Evolutionary conservation across 1,284 basidiomycete genomes (phyloP).

Genomic region (Moesziomyces parantarcticus): DNA sequence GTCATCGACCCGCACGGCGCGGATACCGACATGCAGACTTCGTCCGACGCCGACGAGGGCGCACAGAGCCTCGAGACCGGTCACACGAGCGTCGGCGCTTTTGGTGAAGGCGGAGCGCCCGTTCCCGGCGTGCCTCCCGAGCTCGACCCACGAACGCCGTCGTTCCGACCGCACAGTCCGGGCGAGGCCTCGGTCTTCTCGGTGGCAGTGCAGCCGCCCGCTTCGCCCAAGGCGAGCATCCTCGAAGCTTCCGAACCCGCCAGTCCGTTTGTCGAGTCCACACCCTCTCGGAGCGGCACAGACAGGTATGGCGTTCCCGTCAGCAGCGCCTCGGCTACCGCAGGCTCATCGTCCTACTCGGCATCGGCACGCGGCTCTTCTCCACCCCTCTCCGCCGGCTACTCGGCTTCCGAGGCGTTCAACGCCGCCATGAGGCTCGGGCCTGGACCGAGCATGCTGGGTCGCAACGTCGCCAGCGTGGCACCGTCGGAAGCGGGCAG

Average conservation of each 20-base stretch:
- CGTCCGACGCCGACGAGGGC: slow-evolving; percentile 45
- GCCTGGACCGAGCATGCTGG: slow-evolving; percentile 41
- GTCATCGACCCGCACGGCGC: slow-evolving; percentile 23
- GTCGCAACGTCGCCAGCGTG: slow-evolving; percentile 48
- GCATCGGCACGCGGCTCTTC: slow-evolving; percentile 36
- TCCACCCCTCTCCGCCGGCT: slow-evolving; percentile 23
- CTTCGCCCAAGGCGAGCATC: slow-evolving; percentile 56
- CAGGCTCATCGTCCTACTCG: slow-evolving; percentile 29
- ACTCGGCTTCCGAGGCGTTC: slow-evolving; percentile 31
- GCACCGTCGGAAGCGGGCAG: slow-evolving; percentile 59
- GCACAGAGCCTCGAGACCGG: slow-evolving; percentile 45
- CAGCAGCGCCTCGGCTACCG: slow-evolving; percentile 48
- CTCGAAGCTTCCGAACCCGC: slow-evolving; percentile 40
- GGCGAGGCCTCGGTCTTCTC: slow-evolving; percentile 64
- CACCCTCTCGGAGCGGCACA: slow-evolving; percentile 22
- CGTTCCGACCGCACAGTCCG: slow-evolving; percentile 60
- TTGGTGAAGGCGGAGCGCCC: slow-evolving; percentile 51
- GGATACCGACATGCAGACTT: slow-evolving; percentile 46
- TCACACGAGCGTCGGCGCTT: slow-evolving; percentile 48
- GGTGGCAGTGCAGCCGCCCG: slow-evolving; percentile 64
- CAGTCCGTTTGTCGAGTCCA: slow-evolving; percentile 32
- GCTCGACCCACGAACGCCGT: slow-evolving; percentile 60
- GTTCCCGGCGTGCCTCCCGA: slow-evolving; percentile 62
- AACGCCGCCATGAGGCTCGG: slow-evolving; percentile 29
- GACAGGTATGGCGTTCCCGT: slow-evolving; percentile 27